Percentiles rank a stretch among this genome's conserved stretches.
These are phyloP conservation scores for Pisolithus tinctorius DNA, from an alignment of 768 basidiomycete genomes.

Conservation along the genomic window DNA sequence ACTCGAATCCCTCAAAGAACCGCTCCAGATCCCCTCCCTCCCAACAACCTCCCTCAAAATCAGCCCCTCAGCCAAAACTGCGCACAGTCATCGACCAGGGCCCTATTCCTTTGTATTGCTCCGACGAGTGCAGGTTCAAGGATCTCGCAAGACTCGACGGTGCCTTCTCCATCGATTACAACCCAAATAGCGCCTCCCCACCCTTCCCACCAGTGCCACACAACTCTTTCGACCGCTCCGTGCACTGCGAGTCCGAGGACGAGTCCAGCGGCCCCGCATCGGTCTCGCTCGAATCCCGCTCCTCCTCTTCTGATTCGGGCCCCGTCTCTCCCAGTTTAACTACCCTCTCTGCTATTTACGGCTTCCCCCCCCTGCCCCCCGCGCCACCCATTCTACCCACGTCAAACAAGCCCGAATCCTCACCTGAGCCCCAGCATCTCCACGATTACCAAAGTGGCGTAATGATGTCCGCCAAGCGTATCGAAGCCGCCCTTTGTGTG, in stretches of 20 bases:
- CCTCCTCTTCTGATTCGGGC: constrained; percentile 18
- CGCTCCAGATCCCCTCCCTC: constrained; percentile 9
- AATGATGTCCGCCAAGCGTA: constrained; percentile 63
- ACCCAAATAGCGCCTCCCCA: constrained; percentile 39
- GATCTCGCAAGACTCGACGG: constrained; percentile 44
- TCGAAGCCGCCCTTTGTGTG: constrained; percentile 40
- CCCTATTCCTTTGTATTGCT: constrained; percentile 81
- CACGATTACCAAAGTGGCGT: constrained; percentile 51
- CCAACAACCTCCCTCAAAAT: constrained; percentile 18
- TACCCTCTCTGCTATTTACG: constrained; percentile 33
- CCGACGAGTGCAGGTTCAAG: constrained; percentile 61
- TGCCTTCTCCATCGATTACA: constrained; percentile 39
- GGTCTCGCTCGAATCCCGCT: constrained; percentile 29
- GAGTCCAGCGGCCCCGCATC: constrained; percentile 34
- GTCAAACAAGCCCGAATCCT: constrained; percentile 6
- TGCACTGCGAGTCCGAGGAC: constrained; percentile 31
- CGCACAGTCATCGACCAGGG: constrained; percentile 73
- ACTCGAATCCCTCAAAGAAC: constrained; percentile 16
- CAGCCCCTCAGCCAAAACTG: constrained; percentile 36
- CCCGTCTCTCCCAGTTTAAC: constrained; percentile 27
- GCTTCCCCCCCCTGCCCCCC: constrained; percentile 50
- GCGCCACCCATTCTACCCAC: constrained; percentile 36
- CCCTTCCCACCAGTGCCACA: constrained; percentile 35
- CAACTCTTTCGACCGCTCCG: constrained; percentile 26
- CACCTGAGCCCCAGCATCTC: constrained; percentile 24